Percentiles rank a stretch among this genome's conserved stretches.
Conservation (phyloP, 768 basidiomycete species). For the Scleroderma bovista region DNA sequence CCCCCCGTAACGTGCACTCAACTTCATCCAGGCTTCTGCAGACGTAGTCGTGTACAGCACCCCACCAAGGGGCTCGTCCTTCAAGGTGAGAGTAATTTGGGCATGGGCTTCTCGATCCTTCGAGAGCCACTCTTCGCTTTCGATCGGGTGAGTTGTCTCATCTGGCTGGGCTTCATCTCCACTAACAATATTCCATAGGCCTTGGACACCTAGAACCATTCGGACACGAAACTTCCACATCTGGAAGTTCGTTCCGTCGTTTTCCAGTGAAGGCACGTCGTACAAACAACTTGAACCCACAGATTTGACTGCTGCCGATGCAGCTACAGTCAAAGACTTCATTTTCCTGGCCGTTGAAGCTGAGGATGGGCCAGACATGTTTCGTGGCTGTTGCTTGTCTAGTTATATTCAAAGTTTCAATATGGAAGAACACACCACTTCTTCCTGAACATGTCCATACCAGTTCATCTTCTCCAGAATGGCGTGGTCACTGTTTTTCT, state of each 20-base stretch:
- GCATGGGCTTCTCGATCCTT: slow-evolving; percentile 13
- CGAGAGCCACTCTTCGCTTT: not conserved
- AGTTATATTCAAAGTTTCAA: too few species aligned
- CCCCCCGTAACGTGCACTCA: slow-evolving; percentile 14
- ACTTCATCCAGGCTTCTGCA: slow-evolving; percentile 16
- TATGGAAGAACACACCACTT: too few species aligned
- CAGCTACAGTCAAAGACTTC: too few species aligned
- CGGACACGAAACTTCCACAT: slow-evolving; percentile 6
- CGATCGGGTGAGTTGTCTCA: not conserved
- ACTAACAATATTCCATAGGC: slow-evolving; percentile 5
- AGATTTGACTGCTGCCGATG: too few species aligned
- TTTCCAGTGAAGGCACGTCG: slow-evolving; percentile 7
- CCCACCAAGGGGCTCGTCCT: slow-evolving; percentile 16
- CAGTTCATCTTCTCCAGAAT: too few species aligned
- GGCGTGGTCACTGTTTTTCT: too few species aligned
- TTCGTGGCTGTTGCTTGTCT: too few species aligned
- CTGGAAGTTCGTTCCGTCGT: slow-evolving; percentile 10
- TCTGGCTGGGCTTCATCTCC: not conserved
- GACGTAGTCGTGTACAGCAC: slow-evolving; percentile 11
- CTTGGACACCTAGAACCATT: slow-evolving; percentile 14
- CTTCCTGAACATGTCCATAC: too few species aligned
- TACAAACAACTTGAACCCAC: not conserved
- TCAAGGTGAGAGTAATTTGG: slow-evolving; percentile 19
- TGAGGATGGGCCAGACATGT: too few species aligned
- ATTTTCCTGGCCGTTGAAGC: too few species aligned